Conservation (phyloP, 371 early-diverging fungal genomes). For the Circinella minor region DNA sequence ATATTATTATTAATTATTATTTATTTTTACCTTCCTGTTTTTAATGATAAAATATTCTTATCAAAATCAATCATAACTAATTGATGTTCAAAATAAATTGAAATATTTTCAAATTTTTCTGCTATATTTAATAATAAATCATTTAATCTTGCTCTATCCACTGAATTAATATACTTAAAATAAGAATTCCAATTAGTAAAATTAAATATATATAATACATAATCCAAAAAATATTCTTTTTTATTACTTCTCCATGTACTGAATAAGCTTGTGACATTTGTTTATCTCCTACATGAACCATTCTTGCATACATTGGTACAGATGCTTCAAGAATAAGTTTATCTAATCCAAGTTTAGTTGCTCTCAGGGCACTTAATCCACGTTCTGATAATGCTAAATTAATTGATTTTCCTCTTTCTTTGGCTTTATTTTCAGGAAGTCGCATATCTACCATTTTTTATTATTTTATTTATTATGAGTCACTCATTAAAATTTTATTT, state of each 20-base stretch:
- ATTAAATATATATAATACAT: neutral
- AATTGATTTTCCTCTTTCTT: conserved; percentile 81
- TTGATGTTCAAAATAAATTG: conserved; percentile 70
- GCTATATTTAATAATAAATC: conserved; percentile 76
- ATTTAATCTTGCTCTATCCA: conserved; percentile 87
- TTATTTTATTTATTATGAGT: too few relatives aligned
- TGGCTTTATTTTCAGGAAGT: conserved; percentile 59
- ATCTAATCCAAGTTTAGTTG: conserved; percentile 70
- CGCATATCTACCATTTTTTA: conserved; percentile 61
- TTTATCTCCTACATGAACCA: conserved; percentile 78
- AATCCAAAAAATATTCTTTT: too few relatives aligned
- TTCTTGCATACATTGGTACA: conserved; percentile 93
- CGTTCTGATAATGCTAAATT: conserved; percentile 93
- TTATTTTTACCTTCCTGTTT: neutral
- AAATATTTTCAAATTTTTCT: conserved; percentile 66
- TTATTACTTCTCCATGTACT: conserved; percentile 78
- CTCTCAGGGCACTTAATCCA: conserved; percentile 84
- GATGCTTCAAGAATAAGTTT: conserved; percentile 67
- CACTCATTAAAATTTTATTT: too few relatives aligned
- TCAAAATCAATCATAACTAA: conserved; percentile 70
- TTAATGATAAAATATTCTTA: conserved; percentile 45
- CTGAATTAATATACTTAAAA: conserved; percentile 89
- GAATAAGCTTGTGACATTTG: conserved; percentile 88
- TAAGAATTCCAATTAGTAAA: neutral
- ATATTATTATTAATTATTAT: neutral